phyloP scores from a whole-genome alignment of 2,329 filamentous ascomycete genomes.

The Ampelomyces quisqualis region DNA sequence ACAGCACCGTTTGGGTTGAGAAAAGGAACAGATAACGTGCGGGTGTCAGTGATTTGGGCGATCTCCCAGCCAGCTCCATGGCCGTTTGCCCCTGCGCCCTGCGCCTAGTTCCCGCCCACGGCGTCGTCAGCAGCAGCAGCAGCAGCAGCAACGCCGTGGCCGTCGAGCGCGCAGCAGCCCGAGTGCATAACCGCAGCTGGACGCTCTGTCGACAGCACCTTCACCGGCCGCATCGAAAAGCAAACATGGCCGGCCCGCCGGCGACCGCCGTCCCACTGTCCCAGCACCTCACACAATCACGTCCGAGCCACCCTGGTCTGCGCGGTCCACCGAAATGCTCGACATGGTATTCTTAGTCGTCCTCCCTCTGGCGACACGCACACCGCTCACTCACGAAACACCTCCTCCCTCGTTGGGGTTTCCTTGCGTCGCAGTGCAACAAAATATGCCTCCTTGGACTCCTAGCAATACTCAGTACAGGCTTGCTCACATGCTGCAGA shows the following conservation, averaged over 20 bases:
- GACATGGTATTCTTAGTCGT: slow-evolving; percentile 16
- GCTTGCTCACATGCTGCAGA: neutral
- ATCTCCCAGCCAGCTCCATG: slow-evolving; percentile 1
- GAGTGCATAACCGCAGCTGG: neutral
- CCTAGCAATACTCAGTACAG: slow-evolving; percentile 50
- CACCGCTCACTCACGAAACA: slow-evolving; percentile 41
- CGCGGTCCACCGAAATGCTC: slow-evolving; percentile 15
- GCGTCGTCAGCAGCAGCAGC: slow-evolving; percentile 1
- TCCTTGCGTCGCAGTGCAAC: slow-evolving; percentile 72
- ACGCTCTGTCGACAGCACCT: neutral
- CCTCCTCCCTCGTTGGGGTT: slow-evolving; percentile 48
- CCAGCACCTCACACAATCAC: slow-evolving; percentile 15
- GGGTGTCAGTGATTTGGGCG: slow-evolving; percentile 36
- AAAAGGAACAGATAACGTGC: slow-evolving; percentile 36
- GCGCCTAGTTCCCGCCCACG: slow-evolving; percentile 6
- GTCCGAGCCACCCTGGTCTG: slow-evolving; percentile 6
- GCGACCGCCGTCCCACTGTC: no score
- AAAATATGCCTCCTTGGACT: slow-evolving; percentile 84
- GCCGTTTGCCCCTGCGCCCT: slow-evolving; percentile 6
- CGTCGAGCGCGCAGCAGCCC: neutral
- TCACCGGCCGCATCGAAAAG: no score
- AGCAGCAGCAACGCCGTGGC: neutral
- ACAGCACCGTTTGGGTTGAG: slow-evolving; percentile 41
- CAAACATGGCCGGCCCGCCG: slow-evolving; percentile 12
- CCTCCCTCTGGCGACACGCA: neutral